Conservation (phyloP, 176 grass and related monocot species). For the Phyllostachys edulis region DNA sequence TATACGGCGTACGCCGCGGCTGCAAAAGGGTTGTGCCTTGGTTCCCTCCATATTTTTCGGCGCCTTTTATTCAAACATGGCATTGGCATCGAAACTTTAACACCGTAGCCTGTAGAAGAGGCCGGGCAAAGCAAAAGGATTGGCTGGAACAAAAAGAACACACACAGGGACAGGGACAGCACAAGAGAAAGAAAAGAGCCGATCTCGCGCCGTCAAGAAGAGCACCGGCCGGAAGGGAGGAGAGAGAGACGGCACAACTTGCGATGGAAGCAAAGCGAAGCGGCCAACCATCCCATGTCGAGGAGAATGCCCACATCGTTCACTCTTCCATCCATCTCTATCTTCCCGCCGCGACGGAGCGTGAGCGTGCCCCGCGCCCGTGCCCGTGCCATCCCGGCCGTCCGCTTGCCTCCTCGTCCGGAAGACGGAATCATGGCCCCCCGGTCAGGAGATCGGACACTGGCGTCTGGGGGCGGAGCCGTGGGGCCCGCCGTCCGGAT, state of each 20-base stretch:
- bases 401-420: not conserved
- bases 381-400: not conserved
- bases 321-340: not conserved
- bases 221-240: not conserved
- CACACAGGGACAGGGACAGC: not conserved
- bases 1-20: not conserved
- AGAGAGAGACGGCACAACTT: conserved; percentile 5
- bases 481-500: not conserved
- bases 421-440: not conserved
- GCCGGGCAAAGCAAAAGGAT: not conserved
- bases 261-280: conserved; percentile 52
- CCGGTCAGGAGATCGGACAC: not conserved
- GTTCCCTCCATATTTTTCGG: conserved; percentile 22
- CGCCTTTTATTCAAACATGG: conserved; percentile 19
- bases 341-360: not conserved
- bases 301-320: not conserved
- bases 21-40: not conserved
- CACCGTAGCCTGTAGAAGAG: not conserved
- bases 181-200: not conserved
- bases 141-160: not conserved
- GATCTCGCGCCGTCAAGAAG: conserved; percentile 9
- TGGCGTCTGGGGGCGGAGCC: not conserved
- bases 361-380: not conserved
- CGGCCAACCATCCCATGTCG: conserved; percentile 7
- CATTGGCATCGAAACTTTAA: not conserved